Evolutionary conservation across 2,329 filamentous ascomycete genomes (phyloP).

Genomic region (Xylaria multiplex): DNA sequence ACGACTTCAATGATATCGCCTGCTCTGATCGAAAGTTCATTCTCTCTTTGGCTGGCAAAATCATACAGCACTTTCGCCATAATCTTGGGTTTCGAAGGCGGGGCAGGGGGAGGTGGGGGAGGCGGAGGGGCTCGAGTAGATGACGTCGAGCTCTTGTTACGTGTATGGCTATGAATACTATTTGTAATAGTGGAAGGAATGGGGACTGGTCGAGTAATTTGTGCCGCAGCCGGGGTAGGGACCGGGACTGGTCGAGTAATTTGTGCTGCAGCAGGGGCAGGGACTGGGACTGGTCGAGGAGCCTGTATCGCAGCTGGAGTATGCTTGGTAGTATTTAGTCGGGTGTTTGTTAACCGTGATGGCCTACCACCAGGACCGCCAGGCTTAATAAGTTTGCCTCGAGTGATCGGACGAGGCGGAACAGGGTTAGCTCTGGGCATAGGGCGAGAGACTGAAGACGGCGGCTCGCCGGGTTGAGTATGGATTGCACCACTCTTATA

Average conservation of each 20-base stretch:
- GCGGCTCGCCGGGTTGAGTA: constrained; percentile 82
- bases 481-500: constrained; percentile 97
- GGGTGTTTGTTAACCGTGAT: constrained; percentile 71
- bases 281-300: constrained; percentile 41
- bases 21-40: constrained; percentile 82
- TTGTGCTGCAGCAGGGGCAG: constrained; percentile 44
- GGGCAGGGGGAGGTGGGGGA: constrained; percentile 72
- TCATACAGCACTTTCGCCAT: constrained; percentile 93
- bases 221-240: constrained; percentile 42
- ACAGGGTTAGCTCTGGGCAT: constrained; percentile 89
- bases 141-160: constrained; percentile 64
- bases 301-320: constrained; percentile 42
- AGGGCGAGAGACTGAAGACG: constrained; percentile 82
- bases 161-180: constrained; percentile 61
- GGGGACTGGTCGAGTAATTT: constrained; percentile 49
- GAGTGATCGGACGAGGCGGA: constrained; percentile 88
- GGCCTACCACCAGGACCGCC: constrained; percentile 86
- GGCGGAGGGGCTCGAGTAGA: constrained; percentile 68
- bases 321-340: constrained; percentile 51
- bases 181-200: constrained; percentile 36
- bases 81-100: constrained; percentile 74
- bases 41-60: constrained; percentile 83
- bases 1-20: constrained; percentile 88
- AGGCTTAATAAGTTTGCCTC: constrained; percentile 89
- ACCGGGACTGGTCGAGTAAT: constrained; percentile 43